Percentiles rank a stretch among this genome's conserved stretches.
Evolutionary conservation across 1,284 basidiomycete genomes (phyloP).

Genomic region (Cutaneotrichosporon sp.): DNA sequence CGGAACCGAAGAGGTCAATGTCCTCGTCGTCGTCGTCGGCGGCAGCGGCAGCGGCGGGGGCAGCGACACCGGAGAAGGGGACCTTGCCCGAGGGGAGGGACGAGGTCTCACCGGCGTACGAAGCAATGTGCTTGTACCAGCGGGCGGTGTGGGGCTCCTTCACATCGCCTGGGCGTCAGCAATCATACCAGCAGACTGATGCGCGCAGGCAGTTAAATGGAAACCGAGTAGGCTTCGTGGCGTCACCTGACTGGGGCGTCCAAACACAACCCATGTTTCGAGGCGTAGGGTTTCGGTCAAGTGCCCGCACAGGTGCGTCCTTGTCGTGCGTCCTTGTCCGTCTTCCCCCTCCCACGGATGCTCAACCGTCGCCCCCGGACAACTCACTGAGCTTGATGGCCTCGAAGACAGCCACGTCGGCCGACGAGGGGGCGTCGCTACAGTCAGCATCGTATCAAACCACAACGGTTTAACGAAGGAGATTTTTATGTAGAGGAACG

Average conservation of each 20-base stretch:
- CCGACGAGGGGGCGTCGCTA: conserved; percentile 92
- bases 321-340: too few species aligned
- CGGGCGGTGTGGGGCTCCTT: conserved; percentile 72
- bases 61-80: conserved; percentile 67
- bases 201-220: too few species aligned
- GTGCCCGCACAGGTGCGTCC: too few species aligned
- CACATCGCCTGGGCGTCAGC: conserved; percentile 52
- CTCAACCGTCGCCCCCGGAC: background rate
- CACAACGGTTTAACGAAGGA: background rate
- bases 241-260: too few species aligned
- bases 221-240: too few species aligned
- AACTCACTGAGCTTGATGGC: conserved; percentile 37
- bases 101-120: conserved; percentile 72
- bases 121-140: conserved; percentile 93
- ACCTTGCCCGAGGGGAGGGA: conserved; percentile 78
- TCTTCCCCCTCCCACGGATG: background rate
- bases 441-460: conserved; percentile 19
- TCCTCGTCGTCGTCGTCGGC: conserved; percentile 79
- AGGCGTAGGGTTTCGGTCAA: too few species aligned
- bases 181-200: too few species aligned
- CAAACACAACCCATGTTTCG: too few species aligned
- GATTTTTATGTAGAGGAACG: conserved; percentile 44
- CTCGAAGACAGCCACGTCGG: conserved; percentile 93
- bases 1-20: conserved; percentile 85
- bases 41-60: conserved; percentile 48